Percentiles rank a stretch among this genome's conserved stretches.
Conservation (phyloP, 805 yeast species). For the Candida sakaeoensis region DNA sequence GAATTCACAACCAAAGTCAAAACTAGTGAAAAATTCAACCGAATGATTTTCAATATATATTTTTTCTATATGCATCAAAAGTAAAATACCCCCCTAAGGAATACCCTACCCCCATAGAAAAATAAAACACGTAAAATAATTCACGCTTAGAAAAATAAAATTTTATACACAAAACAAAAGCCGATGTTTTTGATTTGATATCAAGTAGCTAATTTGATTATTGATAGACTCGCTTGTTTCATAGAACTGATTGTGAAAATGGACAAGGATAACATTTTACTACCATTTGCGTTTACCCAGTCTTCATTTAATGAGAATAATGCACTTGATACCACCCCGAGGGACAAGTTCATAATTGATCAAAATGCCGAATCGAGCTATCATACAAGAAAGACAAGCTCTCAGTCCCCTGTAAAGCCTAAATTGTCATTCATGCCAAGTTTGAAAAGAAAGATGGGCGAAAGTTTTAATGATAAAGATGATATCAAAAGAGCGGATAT, state of each 20-base stretch:
- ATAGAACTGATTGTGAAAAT: constrained; percentile 10
- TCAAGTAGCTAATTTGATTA: neutral
- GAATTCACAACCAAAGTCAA: no score
- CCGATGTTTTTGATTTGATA: constrained; percentile 1
- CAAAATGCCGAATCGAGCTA: constrained; percentile 43
- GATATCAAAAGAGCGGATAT: constrained; percentile 34
- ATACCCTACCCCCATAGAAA: neutral
- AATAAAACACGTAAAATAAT: neutral
- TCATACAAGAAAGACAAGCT: constrained; percentile 31
- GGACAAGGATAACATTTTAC: constrained; percentile 36
- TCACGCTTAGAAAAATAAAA: no score
- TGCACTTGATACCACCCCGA: constrained; percentile 37
- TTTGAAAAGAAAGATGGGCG: constrained; percentile 41
- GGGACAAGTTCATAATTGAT: constrained; percentile 36
- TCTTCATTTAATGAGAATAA: constrained; percentile 30
- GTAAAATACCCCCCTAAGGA: neutral
- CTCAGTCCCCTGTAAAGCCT: constrained; percentile 5
- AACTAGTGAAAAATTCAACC: no score
- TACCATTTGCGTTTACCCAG: constrained; percentile 49
- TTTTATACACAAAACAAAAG: neutral
- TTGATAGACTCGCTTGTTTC: no score
- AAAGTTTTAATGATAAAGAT: constrained; percentile 40
- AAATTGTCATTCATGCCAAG: constrained; percentile 12
- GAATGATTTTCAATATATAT: no score
- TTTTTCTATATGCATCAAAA: no score